Base-by-base conservation (phyloP, 2,329 filamentous ascomycete genomes). In the Helicocarpus griseus region DNA sequence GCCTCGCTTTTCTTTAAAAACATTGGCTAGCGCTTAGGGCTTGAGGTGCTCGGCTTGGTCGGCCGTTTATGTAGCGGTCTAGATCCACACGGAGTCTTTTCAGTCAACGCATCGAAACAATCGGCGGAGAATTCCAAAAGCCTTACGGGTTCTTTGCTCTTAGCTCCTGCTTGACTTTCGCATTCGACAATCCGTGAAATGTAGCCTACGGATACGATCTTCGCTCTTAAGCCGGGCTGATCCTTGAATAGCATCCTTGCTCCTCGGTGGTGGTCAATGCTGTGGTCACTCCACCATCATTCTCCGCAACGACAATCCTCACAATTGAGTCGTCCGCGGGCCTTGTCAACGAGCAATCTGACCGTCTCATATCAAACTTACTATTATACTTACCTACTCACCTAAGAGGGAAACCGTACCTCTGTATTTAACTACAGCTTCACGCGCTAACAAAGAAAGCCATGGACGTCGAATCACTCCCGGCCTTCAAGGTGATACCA, bases 401-500 rank as follows among this genome's bases (percentile, higher is more conserved):
- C 17, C n/a, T 39, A 24, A 24, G 21, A 26, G 14, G 29, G 26
- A 44, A 21, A 31, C 26, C 8, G 28, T 17, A 29, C n/a, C 24
- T 19, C n/a, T 1, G 24, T 13, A 26, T 17, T 28, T 31, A 45
- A 29, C 31, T n/a, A 21, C 41, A 19, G 19, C 28, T 21, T 31
- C 24, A 31, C 41, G 24, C 26, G 21, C 41, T 45, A 45, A 47
- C 31, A 13, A 35, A 43, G 22, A 11, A n/a, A 43, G 48, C 44
- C 7, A 59, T 60, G 58, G 53, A 61, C 21, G 56, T 52, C 14
- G 46, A 50, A 13, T 48, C 44, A 11, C 48, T 60, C 14, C 53
- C 59, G 8, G 57, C 57, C 33, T 60, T 61, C 41, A 35, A 54
- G 39, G 36, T 61, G 39, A 47, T 60, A 1, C 52, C 58, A n/a